Evolutionary conservation across 2,329 filamentous ascomycete species (phyloP), one percentile per base, ranked within the genome.

Genomic region (Xylariaceae sp.): DNA sequence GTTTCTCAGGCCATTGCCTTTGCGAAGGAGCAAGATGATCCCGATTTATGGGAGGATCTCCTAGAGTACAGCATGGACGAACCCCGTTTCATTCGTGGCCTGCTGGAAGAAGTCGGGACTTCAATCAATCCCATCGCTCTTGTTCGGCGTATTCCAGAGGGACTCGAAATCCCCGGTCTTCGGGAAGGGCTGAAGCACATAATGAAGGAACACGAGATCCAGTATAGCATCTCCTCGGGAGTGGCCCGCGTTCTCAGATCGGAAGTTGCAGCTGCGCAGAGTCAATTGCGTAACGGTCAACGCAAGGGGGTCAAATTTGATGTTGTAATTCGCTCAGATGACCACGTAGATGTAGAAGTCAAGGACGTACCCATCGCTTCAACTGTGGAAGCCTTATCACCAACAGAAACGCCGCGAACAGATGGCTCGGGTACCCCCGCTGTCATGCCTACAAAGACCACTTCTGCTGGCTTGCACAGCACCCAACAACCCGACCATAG

Each of bases 1-100:
- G 92, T 97, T 43, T 88, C 87, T 43, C 92, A 94, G 62, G 94
- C 94, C 7, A 99, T 99, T 62, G 83, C 88, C 1, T 99, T 99
- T 66, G 92, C 92, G 48, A 97, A 97, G 71, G 88, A 92, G 57
- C 92, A 97, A 68, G 87, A 94, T 59, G 92, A 97, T 64, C 86
- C 87, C 0, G 92, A 97, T 63, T 80, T 99, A 0, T 99, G 94
- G 94, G 89, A 96, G 60, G 92, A 97, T 66, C 80, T 99, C 6
- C 82, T 99, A 5, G 86, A 93, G 63, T 97, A 97, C 72, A 93
- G 89, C 56, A 97, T 99, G 94, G 92, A 97, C 74, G 96, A 97
- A 68, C 94, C 94, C 1, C 85, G 85, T 33, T 99, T 99, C 74
- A 97, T 99, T 62, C 87, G 91, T 10, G 92, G 90, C 0, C 77